Conservation (phyloP, 805 yeast species). For the Kodamaea laetipori region DNA sequence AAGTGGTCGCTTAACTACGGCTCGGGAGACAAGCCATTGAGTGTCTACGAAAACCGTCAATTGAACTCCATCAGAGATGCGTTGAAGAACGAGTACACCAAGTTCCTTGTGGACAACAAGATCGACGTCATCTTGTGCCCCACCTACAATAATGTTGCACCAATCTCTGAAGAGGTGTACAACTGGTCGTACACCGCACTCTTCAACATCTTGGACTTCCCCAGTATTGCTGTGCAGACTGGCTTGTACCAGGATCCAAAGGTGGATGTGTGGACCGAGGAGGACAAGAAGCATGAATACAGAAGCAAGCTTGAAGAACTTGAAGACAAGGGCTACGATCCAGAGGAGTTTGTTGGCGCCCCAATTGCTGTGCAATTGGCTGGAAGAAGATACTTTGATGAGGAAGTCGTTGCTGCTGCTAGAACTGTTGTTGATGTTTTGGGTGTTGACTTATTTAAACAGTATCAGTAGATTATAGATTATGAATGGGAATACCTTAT, state of each 20-base stretch:
- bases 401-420: slow-evolving; percentile 55
- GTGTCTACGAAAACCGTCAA: slow-evolving; percentile 55
- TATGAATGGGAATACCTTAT: slow-evolving; percentile 7
- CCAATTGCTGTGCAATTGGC: slow-evolving; percentile 57
- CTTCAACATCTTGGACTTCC: slow-evolving; percentile 72
- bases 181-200: slow-evolving; percentile 83
- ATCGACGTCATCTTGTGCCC: slow-evolving; percentile 72
- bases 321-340: slow-evolving; percentile 49
- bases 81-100: slow-evolving; percentile 58
- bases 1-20: slow-evolving; percentile 63
- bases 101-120: slow-evolving; percentile 52
- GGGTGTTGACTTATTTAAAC: slow-evolving; percentile 28
- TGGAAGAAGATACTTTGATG: slow-evolving; percentile 58
- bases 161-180: slow-evolving; percentile 59
- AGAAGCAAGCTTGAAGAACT: slow-evolving; percentile 51
- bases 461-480: slow-evolving; percentile 15
- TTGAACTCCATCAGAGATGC: slow-evolving; percentile 58
- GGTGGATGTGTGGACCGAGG: slow-evolving; percentile 50
- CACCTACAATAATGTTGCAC: slow-evolving; percentile 70
- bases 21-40: slow-evolving; percentile 47
- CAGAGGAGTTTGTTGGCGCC: slow-evolving; percentile 51
- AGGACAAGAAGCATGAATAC: slow-evolving; percentile 31
- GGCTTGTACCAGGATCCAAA: slow-evolving; percentile 59
- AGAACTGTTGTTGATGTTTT: slow-evolving; percentile 41
- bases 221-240: slow-evolving; percentile 65